phyloP scores from a whole-genome alignment of 352 stramenopile genomes.

The Globisporangium paroecandrum region DNA sequence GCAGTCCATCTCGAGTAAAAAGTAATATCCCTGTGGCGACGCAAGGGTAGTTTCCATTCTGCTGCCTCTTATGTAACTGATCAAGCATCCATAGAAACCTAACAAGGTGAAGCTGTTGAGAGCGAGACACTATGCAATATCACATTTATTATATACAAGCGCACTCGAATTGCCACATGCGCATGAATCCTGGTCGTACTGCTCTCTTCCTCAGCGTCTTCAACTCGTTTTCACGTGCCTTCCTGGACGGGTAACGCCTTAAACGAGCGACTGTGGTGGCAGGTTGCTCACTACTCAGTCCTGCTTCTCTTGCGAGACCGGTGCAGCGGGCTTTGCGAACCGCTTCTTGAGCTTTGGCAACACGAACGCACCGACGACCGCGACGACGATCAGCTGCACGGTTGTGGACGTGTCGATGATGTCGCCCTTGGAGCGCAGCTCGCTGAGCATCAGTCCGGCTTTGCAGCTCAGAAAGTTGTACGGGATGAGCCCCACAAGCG shows the following conservation, averaged over 20 bases:
- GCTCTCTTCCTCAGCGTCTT: neutral
- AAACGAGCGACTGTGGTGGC: neutral
- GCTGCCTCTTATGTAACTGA: no score
- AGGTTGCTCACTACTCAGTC: slow-evolving; percentile 19
- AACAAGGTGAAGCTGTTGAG: no score
- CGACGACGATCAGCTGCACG: slow-evolving; percentile 71
- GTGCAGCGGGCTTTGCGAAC: slow-evolving; percentile 31
- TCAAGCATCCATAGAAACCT: no score
- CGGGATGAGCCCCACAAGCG: slow-evolving; percentile 64
- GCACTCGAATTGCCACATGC: neutral
- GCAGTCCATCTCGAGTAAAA: slow-evolving; percentile 32
- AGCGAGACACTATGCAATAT: no score
- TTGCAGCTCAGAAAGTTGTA: slow-evolving; percentile 88
- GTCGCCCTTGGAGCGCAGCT: slow-evolving; percentile 63
- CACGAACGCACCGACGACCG: slow-evolving; percentile 50
- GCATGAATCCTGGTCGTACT: neutral
- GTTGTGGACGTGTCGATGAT: slow-evolving; percentile 79
- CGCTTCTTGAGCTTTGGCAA: slow-evolving; percentile 64
- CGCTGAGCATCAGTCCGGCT: slow-evolving; percentile 66
- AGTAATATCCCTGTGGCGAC: neutral
- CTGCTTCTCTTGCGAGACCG: slow-evolving; percentile 22
- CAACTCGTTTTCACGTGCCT: neutral
- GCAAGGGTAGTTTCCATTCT: neutral
- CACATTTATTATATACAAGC: neutral
- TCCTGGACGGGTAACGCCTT: neutral